Conservation (phyloP, 345 rosid genomes). For the Schrenkiella parvula region DNA sequence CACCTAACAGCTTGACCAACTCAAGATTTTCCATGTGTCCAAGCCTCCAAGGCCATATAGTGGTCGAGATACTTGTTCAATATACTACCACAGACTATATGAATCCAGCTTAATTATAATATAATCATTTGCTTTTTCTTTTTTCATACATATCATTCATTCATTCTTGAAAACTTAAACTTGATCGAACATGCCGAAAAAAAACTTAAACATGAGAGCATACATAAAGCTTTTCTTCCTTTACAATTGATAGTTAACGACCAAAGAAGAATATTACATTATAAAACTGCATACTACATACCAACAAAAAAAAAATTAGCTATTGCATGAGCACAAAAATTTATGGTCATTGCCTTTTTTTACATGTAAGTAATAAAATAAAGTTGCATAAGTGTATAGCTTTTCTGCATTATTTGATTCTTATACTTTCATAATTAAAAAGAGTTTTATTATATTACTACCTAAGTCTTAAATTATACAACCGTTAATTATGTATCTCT, state of each 20-base stretch:
- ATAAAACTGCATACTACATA: neutral
- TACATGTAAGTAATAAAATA: too few relatives aligned
- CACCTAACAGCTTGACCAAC: slow-evolving; percentile 15
- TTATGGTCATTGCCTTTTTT: too few relatives aligned
- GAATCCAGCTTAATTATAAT: neutral
- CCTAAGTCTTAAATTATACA: neutral
- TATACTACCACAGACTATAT: neutral
- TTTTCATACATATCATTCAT: neutral
- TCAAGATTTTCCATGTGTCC: neutral
- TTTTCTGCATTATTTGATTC: too few relatives aligned
- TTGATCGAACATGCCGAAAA: too few relatives aligned
- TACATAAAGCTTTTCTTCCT: neutral
- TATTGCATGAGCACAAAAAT: neutral
- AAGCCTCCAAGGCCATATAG: neutral
- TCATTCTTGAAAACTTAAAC: neutral
- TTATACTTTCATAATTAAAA: too few relatives aligned
- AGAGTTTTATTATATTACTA: too few relatives aligned
- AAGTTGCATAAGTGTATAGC: too few relatives aligned
- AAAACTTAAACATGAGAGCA: neutral
- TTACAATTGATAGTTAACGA: too few relatives aligned
- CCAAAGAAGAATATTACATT: neutral
- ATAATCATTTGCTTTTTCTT: neutral
- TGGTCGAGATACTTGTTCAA: neutral
- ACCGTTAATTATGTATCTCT: too few relatives aligned
- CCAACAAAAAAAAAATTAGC: too few relatives aligned